Percentiles rank a stretch among this genome's conserved stretches.
Evolutionary conservation across 768 basidiomycete genomes (phyloP).

Genomic region (Dendrothele bispora): DNA sequence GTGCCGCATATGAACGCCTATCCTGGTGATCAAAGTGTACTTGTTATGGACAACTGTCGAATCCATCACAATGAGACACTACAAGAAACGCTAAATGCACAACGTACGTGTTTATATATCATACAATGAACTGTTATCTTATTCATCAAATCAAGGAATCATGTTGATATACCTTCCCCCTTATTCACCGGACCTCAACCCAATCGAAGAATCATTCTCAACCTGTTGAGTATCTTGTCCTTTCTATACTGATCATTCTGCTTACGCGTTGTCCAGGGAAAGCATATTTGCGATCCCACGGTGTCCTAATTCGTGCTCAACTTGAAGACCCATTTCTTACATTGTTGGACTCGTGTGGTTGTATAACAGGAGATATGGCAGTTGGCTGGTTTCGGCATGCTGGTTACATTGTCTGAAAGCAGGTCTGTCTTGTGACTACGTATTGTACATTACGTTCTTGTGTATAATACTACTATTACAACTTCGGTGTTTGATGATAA

Average conservation of each 20-base stretch:
- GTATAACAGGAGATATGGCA: conserved; percentile 20
- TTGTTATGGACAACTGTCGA: conserved; percentile 10
- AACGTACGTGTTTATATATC: no score
- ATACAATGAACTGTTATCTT: no score
- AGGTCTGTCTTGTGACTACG: neutral
- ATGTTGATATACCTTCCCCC: conserved; percentile 27
- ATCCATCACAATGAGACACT: conserved; percentile 23
- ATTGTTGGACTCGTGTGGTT: conserved; percentile 14
- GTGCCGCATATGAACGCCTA: conserved; percentile 24
- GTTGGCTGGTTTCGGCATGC: conserved; percentile 20
- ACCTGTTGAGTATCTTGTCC: no score
- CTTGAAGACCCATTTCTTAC: conserved; percentile 7
- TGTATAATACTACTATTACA: no score
- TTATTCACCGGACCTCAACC: conserved; percentile 36
- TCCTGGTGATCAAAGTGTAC: conserved; percentile 7
- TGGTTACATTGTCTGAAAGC: conserved; percentile 13
- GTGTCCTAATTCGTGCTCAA: neutral
- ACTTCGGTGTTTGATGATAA: no score
- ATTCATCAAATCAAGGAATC: no score
- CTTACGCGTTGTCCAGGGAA: no score
- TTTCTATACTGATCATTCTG: no score
- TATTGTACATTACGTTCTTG: no score
- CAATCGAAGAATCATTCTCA: conserved; percentile 33
- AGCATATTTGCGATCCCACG: conserved; percentile 13
- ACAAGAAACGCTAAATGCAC: conserved; percentile 19